Conservation (phyloP, 108 stramenopile species). For the Conticribra guillardii region DNA sequence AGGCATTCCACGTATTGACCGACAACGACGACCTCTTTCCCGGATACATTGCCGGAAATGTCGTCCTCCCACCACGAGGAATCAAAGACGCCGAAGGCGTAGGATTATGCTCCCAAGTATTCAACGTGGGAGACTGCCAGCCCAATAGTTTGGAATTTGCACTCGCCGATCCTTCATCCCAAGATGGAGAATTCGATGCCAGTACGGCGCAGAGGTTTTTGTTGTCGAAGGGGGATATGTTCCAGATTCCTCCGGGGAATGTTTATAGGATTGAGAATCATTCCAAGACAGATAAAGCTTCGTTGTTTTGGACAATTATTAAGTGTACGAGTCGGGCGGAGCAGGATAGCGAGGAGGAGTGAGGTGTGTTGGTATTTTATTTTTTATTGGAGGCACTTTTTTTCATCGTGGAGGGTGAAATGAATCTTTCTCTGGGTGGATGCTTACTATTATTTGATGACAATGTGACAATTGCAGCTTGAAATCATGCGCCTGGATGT, state of each 20-base stretch:
- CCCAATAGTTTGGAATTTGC: constrained; percentile 85
- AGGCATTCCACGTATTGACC: constrained; percentile 81
- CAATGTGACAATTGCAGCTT: no score
- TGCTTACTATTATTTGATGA: no score
- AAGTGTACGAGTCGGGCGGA: constrained; percentile 47
- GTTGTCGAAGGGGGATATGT: constrained; percentile 90
- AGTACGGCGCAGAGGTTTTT: constrained; percentile 88
- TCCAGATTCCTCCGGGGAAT: constrained; percentile 95
- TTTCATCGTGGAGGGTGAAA: no score
- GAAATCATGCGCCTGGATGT: no score
- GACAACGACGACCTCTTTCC: constrained; percentile 67
- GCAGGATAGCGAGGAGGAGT: constrained; percentile 39
- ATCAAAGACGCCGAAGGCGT: constrained; percentile 93
- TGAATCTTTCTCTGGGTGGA: no score
- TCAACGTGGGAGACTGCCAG: constrained; percentile 84
- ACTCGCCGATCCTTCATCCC: constrained; percentile 69
- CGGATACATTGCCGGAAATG: constrained; percentile 88
- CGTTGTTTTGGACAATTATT: constrained; percentile 94
- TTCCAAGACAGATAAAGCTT: constrained; percentile 62
- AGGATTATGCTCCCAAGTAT: constrained; percentile 86
- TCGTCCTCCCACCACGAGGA: constrained; percentile 80
- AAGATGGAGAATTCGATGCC: constrained; percentile 76
- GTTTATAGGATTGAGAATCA: constrained; percentile 94
- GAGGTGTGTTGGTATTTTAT: background rate
- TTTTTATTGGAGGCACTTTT: background rate